These are phyloP conservation scores for Penicillium sp. DNA, from an alignment of 2,329 filamentous ascomycete genomes.

Conservation along the genomic window DNA sequence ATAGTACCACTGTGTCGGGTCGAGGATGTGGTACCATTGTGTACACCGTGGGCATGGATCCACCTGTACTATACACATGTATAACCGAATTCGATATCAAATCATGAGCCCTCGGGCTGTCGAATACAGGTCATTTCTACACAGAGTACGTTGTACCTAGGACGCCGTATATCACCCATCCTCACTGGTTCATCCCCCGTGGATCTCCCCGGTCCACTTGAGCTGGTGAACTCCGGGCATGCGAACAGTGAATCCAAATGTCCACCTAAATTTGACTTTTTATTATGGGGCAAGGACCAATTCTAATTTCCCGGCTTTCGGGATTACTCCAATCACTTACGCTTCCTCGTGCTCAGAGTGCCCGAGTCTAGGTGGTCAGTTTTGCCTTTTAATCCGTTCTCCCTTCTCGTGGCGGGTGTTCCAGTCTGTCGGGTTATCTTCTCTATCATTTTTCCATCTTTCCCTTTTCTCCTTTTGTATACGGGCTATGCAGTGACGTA, in stretches of 20 bases:
- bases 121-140: background rate
- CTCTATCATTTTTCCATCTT: conserved; percentile 1
- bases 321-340: background rate
- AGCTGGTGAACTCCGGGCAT: background rate
- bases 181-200: background rate
- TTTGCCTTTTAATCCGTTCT: background rate
- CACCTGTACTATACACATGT: background rate
- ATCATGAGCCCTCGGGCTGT: background rate
- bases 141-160: background rate
- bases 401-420: background rate
- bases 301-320: background rate
- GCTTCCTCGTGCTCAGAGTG: background rate
- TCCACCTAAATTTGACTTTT: background rate
- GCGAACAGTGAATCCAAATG: background rate
- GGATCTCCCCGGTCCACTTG: conserved; percentile 1
- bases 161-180: background rate
- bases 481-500: conserved; percentile 7
- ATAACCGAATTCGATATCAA: background rate
- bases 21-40: background rate
- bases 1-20: background rate
- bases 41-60: background rate
- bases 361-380: background rate
- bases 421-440: conserved; percentile 5
- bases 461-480: background rate
- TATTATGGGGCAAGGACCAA: background rate